Evolutionary conservation across 768 basidiomycete genomes (phyloP).

Genomic region (Auriscalpium orientale): DNA sequence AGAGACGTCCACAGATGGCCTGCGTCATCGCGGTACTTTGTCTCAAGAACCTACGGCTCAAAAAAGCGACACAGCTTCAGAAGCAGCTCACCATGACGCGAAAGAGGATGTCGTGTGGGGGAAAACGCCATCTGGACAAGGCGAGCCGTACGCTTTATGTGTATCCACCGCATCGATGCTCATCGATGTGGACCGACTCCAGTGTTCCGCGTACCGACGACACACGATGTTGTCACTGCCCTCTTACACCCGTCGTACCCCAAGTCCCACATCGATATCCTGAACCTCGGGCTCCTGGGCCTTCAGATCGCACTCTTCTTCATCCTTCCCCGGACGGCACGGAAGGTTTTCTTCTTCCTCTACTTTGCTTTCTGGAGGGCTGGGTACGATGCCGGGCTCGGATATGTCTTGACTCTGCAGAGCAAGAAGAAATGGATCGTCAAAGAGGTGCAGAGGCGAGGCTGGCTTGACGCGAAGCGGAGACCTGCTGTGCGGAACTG

Average conservation of each 20-base stretch:
- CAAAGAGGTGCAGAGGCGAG: slow-evolving; percentile 61
- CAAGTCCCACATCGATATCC: slow-evolving; percentile 82
- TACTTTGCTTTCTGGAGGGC: slow-evolving; percentile 93
- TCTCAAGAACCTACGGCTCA: too few relatives aligned
- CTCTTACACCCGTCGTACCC: slow-evolving; percentile 77
- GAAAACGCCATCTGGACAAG: slow-evolving; percentile 75
- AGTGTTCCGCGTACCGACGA: slow-evolving; percentile 94
- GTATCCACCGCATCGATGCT: slow-evolving; percentile 4
- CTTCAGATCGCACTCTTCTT: slow-evolving; percentile 72
- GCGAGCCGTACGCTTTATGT: slow-evolving; percentile 29
- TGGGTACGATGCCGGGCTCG: slow-evolving; percentile 89
- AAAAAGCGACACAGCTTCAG: background rate
- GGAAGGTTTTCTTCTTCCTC: slow-evolving; percentile 68
- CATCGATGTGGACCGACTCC: slow-evolving; percentile 2
- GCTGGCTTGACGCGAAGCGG: slow-evolving; percentile 80
- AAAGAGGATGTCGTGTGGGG: slow-evolving; percentile 76
- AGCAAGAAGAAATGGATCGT: slow-evolving; percentile 96
- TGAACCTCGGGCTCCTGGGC: slow-evolving; percentile 75
- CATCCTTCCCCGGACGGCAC: slow-evolving; percentile 45
- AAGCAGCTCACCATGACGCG: background rate
- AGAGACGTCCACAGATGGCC: too few relatives aligned
- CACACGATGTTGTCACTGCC: slow-evolving; percentile 81
- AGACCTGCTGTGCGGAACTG: slow-evolving; percentile 62
- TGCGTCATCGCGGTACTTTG: too few relatives aligned
- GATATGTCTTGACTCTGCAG: slow-evolving; percentile 90